These are phyloP conservation scores for Penicillium sp. DNA, from an alignment of 2,329 filamentous ascomycete genomes.

Conservation along the genomic window DNA sequence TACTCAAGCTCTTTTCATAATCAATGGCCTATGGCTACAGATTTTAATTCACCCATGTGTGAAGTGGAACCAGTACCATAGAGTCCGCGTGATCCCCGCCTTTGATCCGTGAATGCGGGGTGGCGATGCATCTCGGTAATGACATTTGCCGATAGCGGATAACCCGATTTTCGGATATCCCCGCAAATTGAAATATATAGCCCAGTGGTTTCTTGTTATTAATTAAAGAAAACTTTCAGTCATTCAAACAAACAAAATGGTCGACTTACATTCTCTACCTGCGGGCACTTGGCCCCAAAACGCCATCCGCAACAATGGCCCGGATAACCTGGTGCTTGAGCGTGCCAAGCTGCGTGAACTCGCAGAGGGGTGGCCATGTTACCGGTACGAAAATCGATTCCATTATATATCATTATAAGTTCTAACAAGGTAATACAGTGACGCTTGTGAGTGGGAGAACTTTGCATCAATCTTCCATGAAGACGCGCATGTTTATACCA, in stretches of 20 bases:
- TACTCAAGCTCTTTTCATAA: too few species aligned
- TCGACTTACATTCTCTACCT: conserved; percentile 39
- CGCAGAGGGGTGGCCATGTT: conserved; percentile 53
- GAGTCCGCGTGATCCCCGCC: too few species aligned
- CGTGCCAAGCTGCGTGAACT: conserved; percentile 51
- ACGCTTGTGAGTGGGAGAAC: conserved; percentile 56
- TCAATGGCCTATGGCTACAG: too few species aligned
- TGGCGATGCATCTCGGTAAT: neutral
- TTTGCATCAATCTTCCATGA: conserved; percentile 53
- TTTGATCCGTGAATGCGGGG: neutral
- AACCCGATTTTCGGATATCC: neutral
- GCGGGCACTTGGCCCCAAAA: conserved; percentile 36
- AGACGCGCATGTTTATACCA: conserved; percentile 51
- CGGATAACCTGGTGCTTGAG: conserved; percentile 46
- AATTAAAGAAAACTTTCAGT: neutral
- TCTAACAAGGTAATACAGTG: conserved; percentile 24
- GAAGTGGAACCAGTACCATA: too few species aligned
- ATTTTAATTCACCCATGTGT: too few species aligned
- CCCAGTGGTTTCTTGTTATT: neutral
- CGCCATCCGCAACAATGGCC: conserved; percentile 51
- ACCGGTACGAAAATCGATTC: conserved; percentile 15
- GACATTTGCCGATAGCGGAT: neutral
- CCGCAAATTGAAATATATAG: neutral
- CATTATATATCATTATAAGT: neutral
- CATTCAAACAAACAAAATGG: conserved; percentile 24